A percentile compares a stretch with the other conserved stretches of the same genome.
phyloP scores from a whole-genome alignment of 805 yeast genomes.

The Pichia ethanolica region DNA sequence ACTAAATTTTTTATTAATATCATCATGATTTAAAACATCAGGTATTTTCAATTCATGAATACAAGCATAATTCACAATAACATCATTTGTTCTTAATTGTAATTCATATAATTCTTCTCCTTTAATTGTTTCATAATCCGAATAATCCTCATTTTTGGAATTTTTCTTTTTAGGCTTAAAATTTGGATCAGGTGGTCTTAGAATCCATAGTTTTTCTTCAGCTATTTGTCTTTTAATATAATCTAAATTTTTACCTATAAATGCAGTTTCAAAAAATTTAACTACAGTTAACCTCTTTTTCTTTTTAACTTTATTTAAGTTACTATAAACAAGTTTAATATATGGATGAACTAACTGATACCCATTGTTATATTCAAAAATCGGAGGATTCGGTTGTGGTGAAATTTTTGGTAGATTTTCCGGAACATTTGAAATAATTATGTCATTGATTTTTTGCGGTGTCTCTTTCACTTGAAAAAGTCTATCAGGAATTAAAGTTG shows the following conservation, averaged over 20 bases:
- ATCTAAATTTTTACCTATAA: conserved; percentile 13
- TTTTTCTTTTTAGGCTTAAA: background rate
- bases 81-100: conserved; percentile 14
- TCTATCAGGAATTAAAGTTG: background rate
- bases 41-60: conserved; percentile 41
- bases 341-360: conserved; percentile 6
- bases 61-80: conserved; percentile 29
- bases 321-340: background rate
- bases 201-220: conserved; percentile 12
- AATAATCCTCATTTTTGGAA: background rate
- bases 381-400: conserved; percentile 4
- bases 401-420: background rate
- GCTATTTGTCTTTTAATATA: conserved; percentile 10
- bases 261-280: conserved; percentile 11
- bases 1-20: too few species aligned
- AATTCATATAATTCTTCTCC: conserved; percentile 11
- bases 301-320: conserved; percentile 1
- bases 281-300: conserved; percentile 7
- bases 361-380: conserved; percentile 1
- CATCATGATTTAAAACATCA: conserved; percentile 6
- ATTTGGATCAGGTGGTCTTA: background rate
- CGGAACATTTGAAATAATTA: background rate
- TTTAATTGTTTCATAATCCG: background rate
- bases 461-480: background rate
- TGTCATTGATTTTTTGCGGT: background rate